Evolutionary conservation across 2,329 filamentous ascomycete species (phyloP), one percentile per base, ranked within the genome.

Genomic region (Aspergillus clavatus): DNA sequence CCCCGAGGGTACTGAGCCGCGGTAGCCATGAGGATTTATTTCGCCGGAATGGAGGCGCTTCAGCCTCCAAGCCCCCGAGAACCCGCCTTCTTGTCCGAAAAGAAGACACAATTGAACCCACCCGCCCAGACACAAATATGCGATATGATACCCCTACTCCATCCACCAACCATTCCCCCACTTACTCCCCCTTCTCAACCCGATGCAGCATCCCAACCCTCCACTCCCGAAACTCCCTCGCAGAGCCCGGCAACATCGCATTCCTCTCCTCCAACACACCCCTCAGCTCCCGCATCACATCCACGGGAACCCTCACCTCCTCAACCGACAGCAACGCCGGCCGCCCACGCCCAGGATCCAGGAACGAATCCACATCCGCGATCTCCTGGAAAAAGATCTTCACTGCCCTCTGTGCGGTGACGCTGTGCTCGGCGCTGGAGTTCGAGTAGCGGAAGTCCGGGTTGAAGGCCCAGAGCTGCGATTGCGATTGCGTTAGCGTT

Each of bases 391-490:
- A 82, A 46, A 83, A 73, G 16, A 82, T 65, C 53, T 82, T 83
- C 66, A 79, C 72, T 1, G 77, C 77, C n/a, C 76, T 71, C 38
- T 67, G 65, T 2, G 62, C 55, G 35, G 72, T 65, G 7, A 64
- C 53, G 27, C 43, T 61, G 7, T 59, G 46, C 1, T 56, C 47
- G 7, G 51, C n/a, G 35, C 53, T 57, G 7, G 72, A 74, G 7
- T 71, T 76, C 1, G 80, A 80, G 51, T 81, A 78, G 40, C 72
- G 71, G 31, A 83, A 68, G 46, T 81, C 74, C 0, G 79, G 77
- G 6, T 80, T 80, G 62, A 83, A 83, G 43, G 80, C 68, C 80
- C 80, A 83, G 22, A 82, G 52, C 62, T 78, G 37, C 31, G 39
- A 44, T 22, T 5, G 12, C 7, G 14, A 46, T 11, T 42, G 24